Evolutionary conservation across 1,139 yeast species (phyloP).

Genomic region (Scheffersomyces quercinus): DNA sequence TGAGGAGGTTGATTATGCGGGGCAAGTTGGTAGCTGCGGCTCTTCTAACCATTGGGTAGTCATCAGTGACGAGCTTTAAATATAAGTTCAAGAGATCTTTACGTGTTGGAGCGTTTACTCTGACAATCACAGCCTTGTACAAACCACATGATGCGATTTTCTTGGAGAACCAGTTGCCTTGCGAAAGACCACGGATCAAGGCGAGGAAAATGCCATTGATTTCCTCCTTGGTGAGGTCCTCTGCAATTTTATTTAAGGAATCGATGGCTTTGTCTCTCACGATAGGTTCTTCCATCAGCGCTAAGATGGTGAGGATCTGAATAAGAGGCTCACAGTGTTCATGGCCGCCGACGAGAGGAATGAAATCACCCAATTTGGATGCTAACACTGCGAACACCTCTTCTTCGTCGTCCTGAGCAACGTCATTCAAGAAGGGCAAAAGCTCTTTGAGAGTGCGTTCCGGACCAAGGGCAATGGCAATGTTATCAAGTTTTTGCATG

Average conservation of each 20-base stretch:
- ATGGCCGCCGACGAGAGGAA: slow-evolving; percentile 85
- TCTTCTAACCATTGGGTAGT: slow-evolving; percentile 97
- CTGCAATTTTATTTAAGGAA: slow-evolving; percentile 72
- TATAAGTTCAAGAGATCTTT: slow-evolving; percentile 66
- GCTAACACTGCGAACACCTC: slow-evolving; percentile 95
- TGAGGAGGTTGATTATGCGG: slow-evolving; percentile 57
- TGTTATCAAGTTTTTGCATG: slow-evolving; percentile 90
- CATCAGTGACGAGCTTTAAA: slow-evolving; percentile 77
- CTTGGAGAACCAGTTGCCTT: slow-evolving; percentile 93
- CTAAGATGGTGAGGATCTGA: slow-evolving; percentile 84
- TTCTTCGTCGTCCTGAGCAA: slow-evolving; percentile 95
- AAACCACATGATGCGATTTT: slow-evolving; percentile 93
- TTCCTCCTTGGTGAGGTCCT: slow-evolving; percentile 66
- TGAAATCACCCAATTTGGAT: slow-evolving; percentile 82
- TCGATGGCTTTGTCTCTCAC: slow-evolving; percentile 94
- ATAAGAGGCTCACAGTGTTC: slow-evolving; percentile 74
- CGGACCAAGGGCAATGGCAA: slow-evolving; percentile 93
- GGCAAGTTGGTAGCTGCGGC: slow-evolving; percentile 90
- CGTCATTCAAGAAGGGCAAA: slow-evolving; percentile 82
- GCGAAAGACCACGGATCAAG: slow-evolving; percentile 72
- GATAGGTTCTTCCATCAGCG: slow-evolving; percentile 96
- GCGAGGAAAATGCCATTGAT: slow-evolving; percentile 69
- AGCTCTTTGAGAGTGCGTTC: slow-evolving; percentile 88
- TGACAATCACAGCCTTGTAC: slow-evolving; percentile 67
- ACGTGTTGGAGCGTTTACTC: slow-evolving; percentile 57